Conservation (phyloP, 108 stramenopile species). For the Chaetoceros muelleri region DNA sequence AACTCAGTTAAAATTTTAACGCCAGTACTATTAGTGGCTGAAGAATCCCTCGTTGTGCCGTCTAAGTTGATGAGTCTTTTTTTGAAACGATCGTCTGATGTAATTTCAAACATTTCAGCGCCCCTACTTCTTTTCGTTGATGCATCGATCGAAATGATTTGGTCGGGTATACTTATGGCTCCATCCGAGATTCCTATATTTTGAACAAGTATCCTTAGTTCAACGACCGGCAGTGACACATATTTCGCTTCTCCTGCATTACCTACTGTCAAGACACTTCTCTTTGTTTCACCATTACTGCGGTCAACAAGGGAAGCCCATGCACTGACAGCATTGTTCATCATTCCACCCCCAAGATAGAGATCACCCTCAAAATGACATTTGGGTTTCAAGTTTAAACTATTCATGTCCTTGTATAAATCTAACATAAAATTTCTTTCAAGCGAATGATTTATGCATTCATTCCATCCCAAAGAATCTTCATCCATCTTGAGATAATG, state of each 20-base stretch:
- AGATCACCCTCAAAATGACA: slow-evolving; percentile 24
- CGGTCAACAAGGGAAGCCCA: slow-evolving; percentile 71
- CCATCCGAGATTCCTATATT: slow-evolving; percentile 49
- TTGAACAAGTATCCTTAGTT: slow-evolving; percentile 62
- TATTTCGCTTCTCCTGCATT: slow-evolving; percentile 20
- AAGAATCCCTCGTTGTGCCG: slow-evolving; percentile 23
- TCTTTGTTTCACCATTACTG: slow-evolving; percentile 76
- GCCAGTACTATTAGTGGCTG: neutral
- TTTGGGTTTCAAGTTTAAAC: slow-evolving; percentile 47
- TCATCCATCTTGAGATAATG: slow-evolving; percentile 41
- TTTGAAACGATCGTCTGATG: slow-evolving; percentile 57
- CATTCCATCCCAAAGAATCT: slow-evolving; percentile 8
- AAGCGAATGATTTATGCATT: neutral
- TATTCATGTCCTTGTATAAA: slow-evolving; percentile 53
- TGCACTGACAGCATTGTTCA: slow-evolving; percentile 41
- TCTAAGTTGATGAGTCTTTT: slow-evolving; percentile 37
- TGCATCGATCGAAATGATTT: slow-evolving; percentile 58
- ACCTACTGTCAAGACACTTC: slow-evolving; percentile 34
- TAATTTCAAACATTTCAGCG: slow-evolving; percentile 55
- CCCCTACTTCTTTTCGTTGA: slow-evolving; percentile 62
- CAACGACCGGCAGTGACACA: slow-evolving; percentile 49
- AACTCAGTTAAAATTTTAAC: slow-evolving; percentile 23
- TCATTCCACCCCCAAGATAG: slow-evolving; percentile 38
- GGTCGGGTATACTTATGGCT: slow-evolving; percentile 37
- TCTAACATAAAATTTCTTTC: neutral